A percentile compares a stretch with the other conserved stretches of the same genome.
phyloP scores from a whole-genome alignment of 2,329 filamentous ascomycete species.

The Penicillium sp. region DNA sequence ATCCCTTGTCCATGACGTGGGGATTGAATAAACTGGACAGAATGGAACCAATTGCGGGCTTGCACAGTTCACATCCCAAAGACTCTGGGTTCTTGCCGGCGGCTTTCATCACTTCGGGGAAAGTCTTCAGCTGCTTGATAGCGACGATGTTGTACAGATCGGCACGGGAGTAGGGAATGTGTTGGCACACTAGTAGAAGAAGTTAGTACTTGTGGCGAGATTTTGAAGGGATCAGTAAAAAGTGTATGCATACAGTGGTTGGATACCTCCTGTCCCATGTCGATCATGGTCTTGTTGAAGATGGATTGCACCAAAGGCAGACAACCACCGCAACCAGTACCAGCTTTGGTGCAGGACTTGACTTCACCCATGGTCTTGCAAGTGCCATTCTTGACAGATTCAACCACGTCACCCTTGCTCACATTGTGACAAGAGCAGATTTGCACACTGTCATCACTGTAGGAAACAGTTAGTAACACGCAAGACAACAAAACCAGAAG shows the following conservation, averaged over 20 bases:
- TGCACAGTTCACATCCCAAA: constrained; percentile 84
- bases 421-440: constrained; percentile 95
- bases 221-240: neutral
- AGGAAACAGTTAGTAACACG: constrained; percentile 15
- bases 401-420: constrained; percentile 76
- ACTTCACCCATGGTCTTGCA: constrained; percentile 81
- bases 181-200: constrained; percentile 63
- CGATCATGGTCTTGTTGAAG: constrained; percentile 84
- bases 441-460: constrained; percentile 74
- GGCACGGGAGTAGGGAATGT: constrained; percentile 80
- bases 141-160: constrained; percentile 90
- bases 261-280: constrained; percentile 82
- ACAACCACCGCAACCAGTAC: constrained; percentile 87
- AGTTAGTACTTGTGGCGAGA: constrained; percentile 8
- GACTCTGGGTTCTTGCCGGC: constrained; percentile 71
- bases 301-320: constrained; percentile 86
- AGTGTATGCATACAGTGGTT: constrained; percentile 59
- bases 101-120: constrained; percentile 75
- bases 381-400: constrained; percentile 70
- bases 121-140: constrained; percentile 73
- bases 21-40: constrained; percentile 80
- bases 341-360: constrained; percentile 88
- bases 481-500: too few species aligned
- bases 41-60: constrained; percentile 79
- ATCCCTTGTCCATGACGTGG: constrained; percentile 71